Evolutionary conservation across 192 early-diverging fungal species (phyloP), one percentile per base, ranked within the genome.

Genomic region (Kappamyces sp.): DNA sequence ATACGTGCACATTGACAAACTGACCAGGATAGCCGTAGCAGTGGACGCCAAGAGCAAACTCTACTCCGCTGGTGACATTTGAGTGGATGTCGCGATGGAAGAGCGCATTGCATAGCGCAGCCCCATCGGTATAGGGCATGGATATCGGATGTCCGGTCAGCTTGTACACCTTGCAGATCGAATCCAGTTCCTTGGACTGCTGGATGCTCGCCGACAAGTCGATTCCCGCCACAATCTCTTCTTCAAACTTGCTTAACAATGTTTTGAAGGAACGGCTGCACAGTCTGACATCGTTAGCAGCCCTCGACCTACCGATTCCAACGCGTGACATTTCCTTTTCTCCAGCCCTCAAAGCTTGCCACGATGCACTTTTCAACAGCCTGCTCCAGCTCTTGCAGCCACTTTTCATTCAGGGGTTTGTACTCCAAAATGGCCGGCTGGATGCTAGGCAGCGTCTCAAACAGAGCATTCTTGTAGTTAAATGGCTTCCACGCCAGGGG

Each of bases 231-330:
- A 70, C 12, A 42, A 58, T 52, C 32, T 74, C 75, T 38, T 47
- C 33, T 67, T 78, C 76, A 8, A 78, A 51, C 34, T 65, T 68
- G 15, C 51, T 40, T 0, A 78, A 46, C 12, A 78, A 34, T 3
- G 68, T 51, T 40, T 74, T 65, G 13, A 78, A 58, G 13, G 68
- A 51, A 32, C 74, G 51, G 51, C 71, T 71, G 32, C 70, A 73
- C 51, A 72, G 53, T 53, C 72, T 74, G 35, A 1, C 52, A 42
- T 10, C 42, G 42, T 40, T 9, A 47, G 35, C 31, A 55, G 5
- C 42, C 52, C 32, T 9, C 31, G n/a, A 13, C 41, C 8, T 61
- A 80, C 70, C 80, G 47, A 52, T 83, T 83, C 80, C 80, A 83
- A 34, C 75, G 71, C 0, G 80, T 83, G 23, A 74, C 36, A 2